phyloP scores from a whole-genome alignment of 192 early-diverging fungal genomes.

The Coemansia sp. region DNA sequence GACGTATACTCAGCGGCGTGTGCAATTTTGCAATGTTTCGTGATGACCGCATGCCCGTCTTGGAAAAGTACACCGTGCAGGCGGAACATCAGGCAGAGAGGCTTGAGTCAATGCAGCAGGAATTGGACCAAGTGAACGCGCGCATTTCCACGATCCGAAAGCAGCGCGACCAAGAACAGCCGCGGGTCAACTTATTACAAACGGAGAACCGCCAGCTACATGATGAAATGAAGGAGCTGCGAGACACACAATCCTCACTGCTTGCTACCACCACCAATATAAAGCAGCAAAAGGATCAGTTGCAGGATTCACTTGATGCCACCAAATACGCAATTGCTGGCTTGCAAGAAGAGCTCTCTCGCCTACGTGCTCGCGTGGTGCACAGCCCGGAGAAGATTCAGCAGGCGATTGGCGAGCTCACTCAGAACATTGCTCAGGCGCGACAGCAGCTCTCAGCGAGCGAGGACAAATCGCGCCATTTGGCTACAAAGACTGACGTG shows the following conservation, averaged over 20 bases:
- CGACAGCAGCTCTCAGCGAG: constrained; percentile 43
- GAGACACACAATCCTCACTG: constrained; percentile 44
- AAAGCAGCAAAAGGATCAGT: constrained; percentile 55
- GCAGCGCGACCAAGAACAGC: constrained; percentile 57
- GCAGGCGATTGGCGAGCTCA: constrained; percentile 66
- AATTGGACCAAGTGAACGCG: constrained; percentile 58
- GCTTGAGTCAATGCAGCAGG: constrained; percentile 47
- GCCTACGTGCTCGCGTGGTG: constrained; percentile 64
- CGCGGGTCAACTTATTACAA: constrained; percentile 49
- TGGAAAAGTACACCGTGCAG: constrained; percentile 63
- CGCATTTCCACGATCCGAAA: constrained; percentile 56
- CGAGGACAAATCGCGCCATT: constrained; percentile 60
- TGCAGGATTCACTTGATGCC: constrained; percentile 57
- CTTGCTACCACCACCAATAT: constrained; percentile 43
- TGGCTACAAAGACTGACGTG: constrained; percentile 57
- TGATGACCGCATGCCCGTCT: constrained; percentile 68
- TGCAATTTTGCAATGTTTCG: constrained; percentile 93
- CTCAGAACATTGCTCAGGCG: constrained; percentile 35
- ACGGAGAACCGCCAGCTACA: constrained; percentile 55
- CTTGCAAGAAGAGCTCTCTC: constrained; percentile 50
- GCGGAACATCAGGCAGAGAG: constrained; percentile 53
- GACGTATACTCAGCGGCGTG: constrained; percentile 74
- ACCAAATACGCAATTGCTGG: constrained; percentile 53
- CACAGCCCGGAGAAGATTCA: constrained; percentile 75
- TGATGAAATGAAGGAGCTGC: constrained; percentile 60